A percentile compares a stretch with the other conserved stretches of the same genome.
Evolutionary conservation across 2,329 filamentous ascomycete genomes (phyloP).

Genomic region (Coniella vitis): DNA sequence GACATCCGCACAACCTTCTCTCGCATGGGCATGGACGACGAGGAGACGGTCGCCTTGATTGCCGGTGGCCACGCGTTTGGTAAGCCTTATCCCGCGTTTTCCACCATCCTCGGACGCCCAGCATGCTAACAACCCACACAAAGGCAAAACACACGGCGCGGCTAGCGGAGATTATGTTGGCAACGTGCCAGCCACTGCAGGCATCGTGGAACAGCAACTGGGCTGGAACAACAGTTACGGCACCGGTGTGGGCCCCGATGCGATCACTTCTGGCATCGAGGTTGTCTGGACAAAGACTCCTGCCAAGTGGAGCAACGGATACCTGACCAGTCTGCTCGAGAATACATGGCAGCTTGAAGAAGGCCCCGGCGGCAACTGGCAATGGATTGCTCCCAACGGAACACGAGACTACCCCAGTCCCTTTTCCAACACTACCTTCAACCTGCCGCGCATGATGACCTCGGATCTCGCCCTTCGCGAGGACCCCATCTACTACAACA

Average conservation of each 20-base stretch:
- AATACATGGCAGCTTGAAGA: constrained; percentile 67
- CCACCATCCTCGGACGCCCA: background rate
- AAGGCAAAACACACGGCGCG: constrained; percentile 64
- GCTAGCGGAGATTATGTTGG: constrained; percentile 54
- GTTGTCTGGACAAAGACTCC: constrained; percentile 71
- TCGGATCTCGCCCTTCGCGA: constrained; percentile 62
- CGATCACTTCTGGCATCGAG: constrained; percentile 67
- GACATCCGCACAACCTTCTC: constrained; percentile 71
- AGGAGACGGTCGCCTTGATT: constrained; percentile 75
- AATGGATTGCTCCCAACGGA: constrained; percentile 63
- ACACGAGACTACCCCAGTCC: constrained; percentile 62
- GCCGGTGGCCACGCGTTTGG: constrained; percentile 72
- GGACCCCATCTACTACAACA: constrained; percentile 65
- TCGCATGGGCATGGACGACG: constrained; percentile 78
- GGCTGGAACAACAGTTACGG: constrained; percentile 61
- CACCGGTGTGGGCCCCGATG: constrained; percentile 57
- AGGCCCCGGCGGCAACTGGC: constrained; percentile 64
- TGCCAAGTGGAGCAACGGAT: constrained; percentile 65
- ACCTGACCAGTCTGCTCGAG: constrained; percentile 65
- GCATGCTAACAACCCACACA: background rate
- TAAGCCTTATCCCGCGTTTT: background rate
- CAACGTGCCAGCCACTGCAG: constrained; percentile 54
- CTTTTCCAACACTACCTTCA: constrained; percentile 60
- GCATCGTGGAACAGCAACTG: constrained; percentile 57
- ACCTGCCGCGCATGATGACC: constrained; percentile 63